These are phyloP conservation scores for Pueraria montana DNA, from an alignment of 306 rosid genomes.

Conservation along the genomic window DNA sequence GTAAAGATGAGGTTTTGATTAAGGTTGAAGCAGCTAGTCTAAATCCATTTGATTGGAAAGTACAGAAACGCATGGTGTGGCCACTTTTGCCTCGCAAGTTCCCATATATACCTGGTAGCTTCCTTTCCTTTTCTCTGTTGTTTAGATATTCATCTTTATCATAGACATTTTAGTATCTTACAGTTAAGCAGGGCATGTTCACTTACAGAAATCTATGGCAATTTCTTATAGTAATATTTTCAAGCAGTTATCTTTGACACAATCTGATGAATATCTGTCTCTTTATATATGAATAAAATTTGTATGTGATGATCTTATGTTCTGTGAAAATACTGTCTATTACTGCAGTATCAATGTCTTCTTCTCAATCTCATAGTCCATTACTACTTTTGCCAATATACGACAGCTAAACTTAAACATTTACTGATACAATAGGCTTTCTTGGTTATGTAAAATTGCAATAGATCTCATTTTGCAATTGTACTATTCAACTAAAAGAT, in stretches of 20 bases:
- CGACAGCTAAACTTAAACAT: not conserved
- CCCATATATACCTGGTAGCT: slow-evolving; percentile 77
- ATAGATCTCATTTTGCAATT: not conserved
- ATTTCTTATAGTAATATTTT: not conserved
- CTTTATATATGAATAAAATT: not conserved
- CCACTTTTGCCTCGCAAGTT: slow-evolving; percentile 74
- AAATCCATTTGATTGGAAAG: slow-evolving; percentile 84
- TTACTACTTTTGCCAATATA: not conserved
- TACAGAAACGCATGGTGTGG: slow-evolving; percentile 73
- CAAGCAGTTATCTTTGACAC: not conserved
- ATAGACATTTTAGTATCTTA: not conserved
- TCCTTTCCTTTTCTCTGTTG: slow-evolving; percentile 28
- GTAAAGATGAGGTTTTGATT: slow-evolving; percentile 69
- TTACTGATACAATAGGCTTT: not conserved
- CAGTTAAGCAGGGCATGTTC: not conserved
- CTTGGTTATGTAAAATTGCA: not conserved
- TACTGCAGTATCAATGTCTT: not conserved
- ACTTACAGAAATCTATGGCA: not conserved
- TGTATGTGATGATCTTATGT: not conserved
- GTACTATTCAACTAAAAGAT: not conserved
- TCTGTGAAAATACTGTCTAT: not conserved
- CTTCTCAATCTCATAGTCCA: not conserved
- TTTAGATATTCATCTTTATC: not conserved
- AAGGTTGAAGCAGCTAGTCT: slow-evolving; percentile 81
- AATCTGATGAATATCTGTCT: not conserved